Percentiles rank a stretch among this genome's conserved stretches.
Conservation (phyloP, 2,329 filamentous ascomycete genomes). For the Arthroderma sp. region DNA sequence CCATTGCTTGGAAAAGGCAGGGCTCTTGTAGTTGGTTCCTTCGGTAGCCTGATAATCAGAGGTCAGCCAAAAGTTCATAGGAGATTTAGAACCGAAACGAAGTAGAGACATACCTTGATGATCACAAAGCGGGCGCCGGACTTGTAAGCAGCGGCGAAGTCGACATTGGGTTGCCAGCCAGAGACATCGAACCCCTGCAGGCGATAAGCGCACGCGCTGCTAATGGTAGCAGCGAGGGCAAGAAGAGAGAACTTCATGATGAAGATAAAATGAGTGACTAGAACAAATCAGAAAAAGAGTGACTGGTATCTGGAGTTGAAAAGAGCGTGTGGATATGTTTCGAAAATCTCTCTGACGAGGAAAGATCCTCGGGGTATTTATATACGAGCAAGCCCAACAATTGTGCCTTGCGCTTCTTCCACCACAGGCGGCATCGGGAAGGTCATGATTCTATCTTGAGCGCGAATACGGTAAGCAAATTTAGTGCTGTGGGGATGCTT, state of each 20-base stretch:
- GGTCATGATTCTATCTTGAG: too few species aligned
- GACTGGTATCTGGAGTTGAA: too few species aligned
- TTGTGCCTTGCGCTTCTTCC: too few species aligned
- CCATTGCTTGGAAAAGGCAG: conserved; percentile 38
- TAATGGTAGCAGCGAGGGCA: not conserved
- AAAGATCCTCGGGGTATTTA: too few species aligned
- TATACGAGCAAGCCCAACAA: too few species aligned
- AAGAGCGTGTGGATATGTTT: too few species aligned
- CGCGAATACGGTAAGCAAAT: too few species aligned
- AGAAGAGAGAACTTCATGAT: conserved; percentile 2
- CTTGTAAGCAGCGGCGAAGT: conserved; percentile 27
- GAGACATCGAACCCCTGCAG: conserved; percentile 31
- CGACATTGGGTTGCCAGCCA: conserved; percentile 26
- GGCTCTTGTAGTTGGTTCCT: conserved; percentile 35
- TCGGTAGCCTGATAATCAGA: conserved; percentile 35
- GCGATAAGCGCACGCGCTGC: not conserved
- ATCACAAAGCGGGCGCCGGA: conserved; percentile 33
- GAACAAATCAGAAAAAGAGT: too few species aligned
- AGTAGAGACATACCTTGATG: conserved; percentile 25
- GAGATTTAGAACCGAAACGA: not conserved
- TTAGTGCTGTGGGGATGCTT: too few species aligned
- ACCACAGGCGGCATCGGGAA: too few species aligned
- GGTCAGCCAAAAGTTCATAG: not conserved
- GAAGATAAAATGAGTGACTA: not conserved
- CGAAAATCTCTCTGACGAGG: too few species aligned